Percentiles rank a stretch among this genome's conserved stretches.
phyloP scores from a whole-genome alignment of 106 monocot species.

The Phalaenopsis equestris region DNA sequence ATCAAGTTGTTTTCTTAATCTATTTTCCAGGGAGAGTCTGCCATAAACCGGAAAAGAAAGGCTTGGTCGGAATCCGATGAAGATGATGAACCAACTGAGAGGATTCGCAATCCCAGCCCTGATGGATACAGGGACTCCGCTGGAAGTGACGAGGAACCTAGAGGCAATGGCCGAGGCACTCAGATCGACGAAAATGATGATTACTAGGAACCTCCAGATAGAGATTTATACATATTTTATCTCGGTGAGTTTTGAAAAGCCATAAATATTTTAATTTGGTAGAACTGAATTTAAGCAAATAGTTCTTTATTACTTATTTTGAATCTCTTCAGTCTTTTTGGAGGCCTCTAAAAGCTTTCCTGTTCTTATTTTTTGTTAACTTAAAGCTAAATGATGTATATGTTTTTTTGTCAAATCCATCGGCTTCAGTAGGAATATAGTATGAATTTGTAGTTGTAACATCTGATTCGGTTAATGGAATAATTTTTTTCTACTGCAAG shows the following conservation, averaged over 20 bases:
- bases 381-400: not conserved
- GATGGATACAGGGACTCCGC: constrained; percentile 15
- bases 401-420: not conserved
- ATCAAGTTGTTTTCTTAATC: not conserved
- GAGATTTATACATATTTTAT: not conserved
- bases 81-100: constrained; percentile 25
- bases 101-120: constrained; percentile 17
- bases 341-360: not conserved
- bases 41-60: constrained; percentile 33
- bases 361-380: not conserved
- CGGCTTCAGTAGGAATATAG: not conserved
- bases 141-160: constrained; percentile 23
- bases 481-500: not conserved
- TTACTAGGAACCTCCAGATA: not conserved
- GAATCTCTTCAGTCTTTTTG: not conserved
- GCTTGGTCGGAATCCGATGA: constrained; percentile 78
- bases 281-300: not conserved
- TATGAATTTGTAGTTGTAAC: not conserved
- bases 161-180: constrained; percentile 6
- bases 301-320: not conserved
- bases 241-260: not conserved
- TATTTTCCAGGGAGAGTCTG: constrained; percentile 18
- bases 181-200: constrained; percentile 24
- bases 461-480: not conserved
- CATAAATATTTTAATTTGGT: not conserved